Percentiles rank a stretch among this genome's conserved stretches.
These are phyloP conservation scores for Exophiala oligosperma DNA, from an alignment of 2,329 filamentous ascomycete species.

Conservation along the genomic window DNA sequence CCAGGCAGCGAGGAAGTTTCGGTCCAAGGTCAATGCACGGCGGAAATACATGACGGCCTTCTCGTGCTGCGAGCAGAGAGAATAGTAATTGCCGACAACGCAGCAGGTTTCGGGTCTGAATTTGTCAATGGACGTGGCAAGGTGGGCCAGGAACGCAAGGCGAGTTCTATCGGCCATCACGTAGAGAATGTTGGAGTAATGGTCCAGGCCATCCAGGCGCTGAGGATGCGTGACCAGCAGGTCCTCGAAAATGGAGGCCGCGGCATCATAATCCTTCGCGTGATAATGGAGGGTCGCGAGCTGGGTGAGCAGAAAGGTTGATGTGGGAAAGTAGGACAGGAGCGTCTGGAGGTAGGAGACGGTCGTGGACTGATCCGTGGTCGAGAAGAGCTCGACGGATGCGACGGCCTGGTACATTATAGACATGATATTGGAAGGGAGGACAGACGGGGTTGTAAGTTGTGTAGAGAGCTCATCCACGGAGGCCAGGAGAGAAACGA, in stretches of 20 bases:
- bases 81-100: constrained; percentile 97
- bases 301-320: constrained; percentile 87
- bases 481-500: constrained; percentile 75
- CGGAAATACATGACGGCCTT: constrained; percentile 98
- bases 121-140: constrained; percentile 88
- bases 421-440: constrained; percentile 88
- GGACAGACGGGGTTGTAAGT: constrained; percentile 27
- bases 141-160: constrained; percentile 85
- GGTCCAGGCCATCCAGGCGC: constrained; percentile 84
- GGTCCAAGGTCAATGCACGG: constrained; percentile 83
- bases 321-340: constrained; percentile 79
- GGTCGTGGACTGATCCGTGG: constrained; percentile 53
- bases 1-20: constrained; percentile 91
- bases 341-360: constrained; percentile 55
- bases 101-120: constrained; percentile 97
- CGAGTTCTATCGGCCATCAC: constrained; percentile 87
- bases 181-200: constrained; percentile 97
- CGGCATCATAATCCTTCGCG: constrained; percentile 71
- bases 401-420: constrained; percentile 92
- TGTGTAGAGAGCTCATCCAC: constrained; percentile 71
- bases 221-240: constrained; percentile 67
- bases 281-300: constrained; percentile 87
- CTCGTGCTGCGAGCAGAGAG: constrained; percentile 88
- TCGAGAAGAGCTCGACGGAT: constrained; percentile 83
- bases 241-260: constrained; percentile 64